Conservation (phyloP, 1,284 basidiomycete genomes). For the Heterobasidion irregulare region DNA sequence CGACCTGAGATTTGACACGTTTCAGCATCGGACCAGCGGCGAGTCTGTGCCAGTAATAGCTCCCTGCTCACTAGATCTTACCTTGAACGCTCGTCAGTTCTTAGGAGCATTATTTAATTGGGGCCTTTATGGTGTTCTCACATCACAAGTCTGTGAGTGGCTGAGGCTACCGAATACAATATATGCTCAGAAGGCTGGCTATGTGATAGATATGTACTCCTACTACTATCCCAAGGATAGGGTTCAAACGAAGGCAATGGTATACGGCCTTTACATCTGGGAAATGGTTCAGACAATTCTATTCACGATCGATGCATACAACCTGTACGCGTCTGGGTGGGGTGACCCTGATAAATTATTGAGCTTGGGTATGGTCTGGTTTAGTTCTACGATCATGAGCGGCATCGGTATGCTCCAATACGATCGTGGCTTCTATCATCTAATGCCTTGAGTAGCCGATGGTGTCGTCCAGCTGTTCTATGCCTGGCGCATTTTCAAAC, state of each 20-base stretch:
- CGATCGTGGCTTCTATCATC: background rate
- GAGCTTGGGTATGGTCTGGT: background rate
- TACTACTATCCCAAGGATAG: background rate
- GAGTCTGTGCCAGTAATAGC: too few relatives aligned
- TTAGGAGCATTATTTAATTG: too few relatives aligned
- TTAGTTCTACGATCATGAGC: background rate
- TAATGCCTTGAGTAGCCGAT: background rate
- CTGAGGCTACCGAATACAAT: too few relatives aligned
- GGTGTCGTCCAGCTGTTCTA: background rate
- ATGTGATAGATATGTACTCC: background rate
- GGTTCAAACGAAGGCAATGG: background rate
- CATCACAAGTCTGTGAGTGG: too few relatives aligned
- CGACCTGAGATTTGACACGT: too few relatives aligned
- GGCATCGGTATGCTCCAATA: background rate
- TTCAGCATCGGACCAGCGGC: too few relatives aligned
- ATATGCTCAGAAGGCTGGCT: too few relatives aligned
- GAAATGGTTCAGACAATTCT: background rate
- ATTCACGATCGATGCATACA: background rate
- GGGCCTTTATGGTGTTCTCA: too few relatives aligned
- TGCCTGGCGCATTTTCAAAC: background rate
- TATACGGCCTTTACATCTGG: background rate
- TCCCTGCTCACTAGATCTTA: too few relatives aligned
- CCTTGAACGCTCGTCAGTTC: too few relatives aligned
- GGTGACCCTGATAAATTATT: background rate
- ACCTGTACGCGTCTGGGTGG: background rate